Base-by-base conservation (phyloP, 2,329 filamentous ascomycete genomes). In the Colletotrichum ledebouriae region DNA sequence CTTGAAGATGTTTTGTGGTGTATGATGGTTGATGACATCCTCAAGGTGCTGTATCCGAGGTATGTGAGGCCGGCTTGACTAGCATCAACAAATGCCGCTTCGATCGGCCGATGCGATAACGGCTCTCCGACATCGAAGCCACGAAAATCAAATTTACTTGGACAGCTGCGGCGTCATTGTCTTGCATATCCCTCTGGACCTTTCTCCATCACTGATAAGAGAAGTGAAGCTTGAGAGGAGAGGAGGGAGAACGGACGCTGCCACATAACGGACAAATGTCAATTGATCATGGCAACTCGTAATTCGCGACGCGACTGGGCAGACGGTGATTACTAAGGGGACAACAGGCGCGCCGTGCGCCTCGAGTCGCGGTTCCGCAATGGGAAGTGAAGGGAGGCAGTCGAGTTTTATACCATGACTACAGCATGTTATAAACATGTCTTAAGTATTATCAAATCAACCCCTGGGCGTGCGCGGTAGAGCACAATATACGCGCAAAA, bases 271-370 rank as follows among this genome's bases (percentile, higher is more conserved):
- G 46, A 59, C 65, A 60, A 63, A 65, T 68, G 65, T 55, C 44
- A 59, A 67, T 68, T 68, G 65, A 59, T 68, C 61, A 68, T 68
- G 37, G 34, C 41, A 68, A 68, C 34, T 65, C 55, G 65, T 65
- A 68, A 68, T 13, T 34, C 39, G 29, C 52, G 39, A 37, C 41
- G 64, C 53, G 53, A 58, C 52, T 53, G 64, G 64, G 44, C 37
- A 39, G 17, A 37, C 52, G 20, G 33, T 13, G 9, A 20, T 37
- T 20, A 22, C 15, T 17, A 59, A 4, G 25, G 25, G 25, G 25
- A 25, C 25, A 49, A 50, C 59, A 57, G 34, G 55, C 49, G 52
- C n/a, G 65, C 65, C 61, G 65, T 61, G 65, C 65, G 65, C 15
- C 13, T 42, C 55, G 55, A 68, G 41, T 59, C 41, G 55, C 65